phyloP scores from a whole-genome alignment of 345 rosid species.

The Citrus maxima region DNA sequence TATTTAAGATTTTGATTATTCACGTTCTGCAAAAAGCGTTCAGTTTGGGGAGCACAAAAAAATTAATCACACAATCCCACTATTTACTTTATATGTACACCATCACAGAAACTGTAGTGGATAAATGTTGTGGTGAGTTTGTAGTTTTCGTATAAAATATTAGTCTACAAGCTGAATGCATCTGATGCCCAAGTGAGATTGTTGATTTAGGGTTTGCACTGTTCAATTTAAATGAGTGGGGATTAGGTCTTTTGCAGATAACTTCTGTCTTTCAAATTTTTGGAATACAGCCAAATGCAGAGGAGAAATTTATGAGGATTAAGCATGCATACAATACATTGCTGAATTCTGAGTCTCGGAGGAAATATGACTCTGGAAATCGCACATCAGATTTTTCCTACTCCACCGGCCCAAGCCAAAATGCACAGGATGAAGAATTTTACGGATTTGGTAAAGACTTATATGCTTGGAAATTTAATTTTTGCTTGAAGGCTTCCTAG shows the following conservation, averaged over 20 bases:
- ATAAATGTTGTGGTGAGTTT: not conserved
- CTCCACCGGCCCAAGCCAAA: conserved; percentile 40
- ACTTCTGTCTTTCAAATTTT: conserved; percentile 1
- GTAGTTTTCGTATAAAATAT: not conserved
- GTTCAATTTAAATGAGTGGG: not conserved
- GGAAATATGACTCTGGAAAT: conserved; percentile 48
- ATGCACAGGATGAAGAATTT: conserved; percentile 55
- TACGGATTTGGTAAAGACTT: conserved; percentile 79
- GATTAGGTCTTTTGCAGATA: not conserved
- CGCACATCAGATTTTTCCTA: conserved; percentile 57
- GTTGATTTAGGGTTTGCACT: not conserved
- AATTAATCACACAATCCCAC: not conserved
- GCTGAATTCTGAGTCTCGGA: conserved; percentile 65
- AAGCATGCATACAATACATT: conserved; percentile 62
- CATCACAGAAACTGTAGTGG: not conserved
- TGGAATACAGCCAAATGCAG: conserved; percentile 68
- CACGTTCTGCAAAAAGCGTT: not conserved
- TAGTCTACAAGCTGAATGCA: not conserved
- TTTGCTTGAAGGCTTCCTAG: not conserved
- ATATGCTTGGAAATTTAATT: conserved; percentile 7
- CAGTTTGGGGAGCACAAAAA: not conserved
- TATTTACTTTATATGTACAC: not conserved
- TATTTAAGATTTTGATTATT: not conserved
- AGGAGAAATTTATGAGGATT: conserved; percentile 62
- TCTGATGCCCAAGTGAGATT: not conserved